These are phyloP conservation scores for Neopestalotiopsis clavispora DNA, from an alignment of 2,329 filamentous ascomycete genomes.

Conservation along the genomic window DNA sequence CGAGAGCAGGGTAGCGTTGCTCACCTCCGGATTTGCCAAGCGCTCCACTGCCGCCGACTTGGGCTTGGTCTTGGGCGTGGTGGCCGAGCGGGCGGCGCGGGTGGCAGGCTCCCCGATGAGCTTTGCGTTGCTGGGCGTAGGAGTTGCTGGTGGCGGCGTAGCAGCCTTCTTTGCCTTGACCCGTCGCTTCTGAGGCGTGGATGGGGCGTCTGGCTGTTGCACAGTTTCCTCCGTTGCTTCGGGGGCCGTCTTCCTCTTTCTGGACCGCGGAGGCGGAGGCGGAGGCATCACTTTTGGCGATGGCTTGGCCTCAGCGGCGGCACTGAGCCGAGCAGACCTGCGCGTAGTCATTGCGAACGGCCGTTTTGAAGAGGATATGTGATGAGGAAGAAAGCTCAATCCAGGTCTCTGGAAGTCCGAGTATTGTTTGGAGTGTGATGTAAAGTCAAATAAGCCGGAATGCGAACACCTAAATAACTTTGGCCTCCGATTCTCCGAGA, in stretches of 20 bases:
- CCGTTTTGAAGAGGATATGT: background rate
- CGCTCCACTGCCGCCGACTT: constrained; percentile 51
- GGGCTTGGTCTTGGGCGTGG: constrained; percentile 46
- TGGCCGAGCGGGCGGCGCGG: constrained; percentile 22
- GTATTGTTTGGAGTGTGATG: background rate
- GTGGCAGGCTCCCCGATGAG: constrained; percentile 42
- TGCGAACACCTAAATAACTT: background rate
- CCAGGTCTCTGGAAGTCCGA: background rate
- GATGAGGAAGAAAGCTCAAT: background rate
- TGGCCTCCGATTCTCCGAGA: background rate
- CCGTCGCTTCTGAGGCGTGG: constrained; percentile 36
- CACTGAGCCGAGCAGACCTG: constrained; percentile 35
- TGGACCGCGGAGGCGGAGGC: constrained; percentile 27
- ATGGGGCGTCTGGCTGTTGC: constrained; percentile 27
- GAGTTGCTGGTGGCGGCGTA: constrained; percentile 47
- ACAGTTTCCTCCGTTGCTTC: constrained; percentile 8
- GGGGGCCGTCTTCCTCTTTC: constrained; percentile 40
- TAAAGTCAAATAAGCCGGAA: background rate
- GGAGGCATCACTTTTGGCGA: constrained; percentile 25
- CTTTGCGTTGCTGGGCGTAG: constrained; percentile 49
- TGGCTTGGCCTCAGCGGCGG: constrained; percentile 26
- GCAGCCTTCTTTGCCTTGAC: constrained; percentile 23
- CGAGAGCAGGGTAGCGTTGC: constrained; percentile 75
- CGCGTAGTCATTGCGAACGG: constrained; percentile 33
- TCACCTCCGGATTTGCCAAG: constrained; percentile 66